These are phyloP conservation scores for Hypoxylon sp. DNA, from an alignment of 2,329 filamentous ascomycete species.

Conservation along the genomic window DNA sequence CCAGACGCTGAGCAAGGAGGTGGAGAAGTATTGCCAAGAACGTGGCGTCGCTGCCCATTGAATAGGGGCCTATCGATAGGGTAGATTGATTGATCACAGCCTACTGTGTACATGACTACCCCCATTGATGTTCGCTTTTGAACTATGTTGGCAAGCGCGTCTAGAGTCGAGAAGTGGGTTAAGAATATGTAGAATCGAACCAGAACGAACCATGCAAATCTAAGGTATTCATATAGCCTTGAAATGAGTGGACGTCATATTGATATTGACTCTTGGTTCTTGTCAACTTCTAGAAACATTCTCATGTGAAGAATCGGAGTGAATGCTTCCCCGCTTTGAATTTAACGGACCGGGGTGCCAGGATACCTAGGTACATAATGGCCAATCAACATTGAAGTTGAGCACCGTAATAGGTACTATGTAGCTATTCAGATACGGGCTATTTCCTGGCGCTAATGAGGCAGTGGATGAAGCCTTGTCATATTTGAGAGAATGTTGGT, in stretches of 20 bases:
- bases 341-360: background rate
- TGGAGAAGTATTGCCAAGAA: constrained; percentile 80
- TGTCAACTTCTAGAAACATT: background rate
- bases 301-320: background rate
- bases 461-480: too few species aligned
- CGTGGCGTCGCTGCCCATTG: constrained; percentile 55
- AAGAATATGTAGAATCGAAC: background rate
- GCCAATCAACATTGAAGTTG: background rate
- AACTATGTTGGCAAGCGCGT: background rate
- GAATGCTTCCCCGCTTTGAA: background rate
- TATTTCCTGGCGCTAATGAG: background rate
- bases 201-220: background rate
- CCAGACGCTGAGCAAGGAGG: constrained; percentile 78
- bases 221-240: background rate
- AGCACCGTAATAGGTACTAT: background rate
- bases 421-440: too few species aligned
- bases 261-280: background rate
- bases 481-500: too few species aligned
- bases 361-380: too few species aligned
- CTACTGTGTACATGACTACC: background rate
- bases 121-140: background rate
- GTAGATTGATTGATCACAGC: background rate
- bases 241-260: background rate
- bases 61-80: constrained; percentile 19
- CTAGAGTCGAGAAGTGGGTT: background rate